These are phyloP conservation scores for Mycocentrospora acerina DNA, from an alignment of 2,329 filamentous ascomycete genomes.

Conservation along the genomic window DNA sequence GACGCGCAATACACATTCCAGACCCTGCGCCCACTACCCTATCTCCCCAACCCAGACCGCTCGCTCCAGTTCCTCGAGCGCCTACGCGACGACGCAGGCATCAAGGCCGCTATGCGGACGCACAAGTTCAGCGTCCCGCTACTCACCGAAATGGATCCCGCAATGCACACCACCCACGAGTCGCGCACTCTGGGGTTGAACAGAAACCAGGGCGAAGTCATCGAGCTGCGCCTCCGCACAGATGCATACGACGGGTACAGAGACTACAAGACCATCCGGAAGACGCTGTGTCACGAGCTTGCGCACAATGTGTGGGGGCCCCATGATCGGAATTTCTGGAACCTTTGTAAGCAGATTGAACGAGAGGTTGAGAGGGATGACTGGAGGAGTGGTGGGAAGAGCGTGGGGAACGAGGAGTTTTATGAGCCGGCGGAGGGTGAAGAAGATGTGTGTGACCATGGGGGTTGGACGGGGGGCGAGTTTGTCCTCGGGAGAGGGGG, in stretches of 20 bases:
- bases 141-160: conserved; percentile 94
- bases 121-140: conserved; percentile 84
- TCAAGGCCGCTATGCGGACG: conserved; percentile 77
- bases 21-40: conserved; percentile 70
- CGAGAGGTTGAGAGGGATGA: conserved; percentile 78
- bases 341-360: conserved; percentile 83
- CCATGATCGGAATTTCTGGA: conserved; percentile 88
- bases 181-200: conserved; percentile 83
- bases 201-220: conserved; percentile 82
- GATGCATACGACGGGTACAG: conserved; percentile 93
- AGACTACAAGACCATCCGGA: conserved; percentile 87
- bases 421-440: conserved; percentile 35
- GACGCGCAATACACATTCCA: conserved; percentile 78
- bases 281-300: conserved; percentile 92
- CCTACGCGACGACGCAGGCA: conserved; percentile 79
- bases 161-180: conserved; percentile 79
- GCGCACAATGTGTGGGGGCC: conserved; percentile 86
- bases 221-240: conserved; percentile 86
- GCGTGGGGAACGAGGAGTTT: conserved; percentile 36
- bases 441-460: conserved; percentile 41
- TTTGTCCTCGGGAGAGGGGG: conserved; percentile 32
- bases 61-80: conserved; percentile 72
- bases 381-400: conserved; percentile 68
- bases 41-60: conserved; percentile 74
- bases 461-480: conserved; percentile 47